A percentile compares a stretch with the other conserved stretches of the same genome.
These are phyloP conservation scores for Kurtzmaniella fragi DNA, from an alignment of 805 yeast genomes.

Conservation along the genomic window DNA sequence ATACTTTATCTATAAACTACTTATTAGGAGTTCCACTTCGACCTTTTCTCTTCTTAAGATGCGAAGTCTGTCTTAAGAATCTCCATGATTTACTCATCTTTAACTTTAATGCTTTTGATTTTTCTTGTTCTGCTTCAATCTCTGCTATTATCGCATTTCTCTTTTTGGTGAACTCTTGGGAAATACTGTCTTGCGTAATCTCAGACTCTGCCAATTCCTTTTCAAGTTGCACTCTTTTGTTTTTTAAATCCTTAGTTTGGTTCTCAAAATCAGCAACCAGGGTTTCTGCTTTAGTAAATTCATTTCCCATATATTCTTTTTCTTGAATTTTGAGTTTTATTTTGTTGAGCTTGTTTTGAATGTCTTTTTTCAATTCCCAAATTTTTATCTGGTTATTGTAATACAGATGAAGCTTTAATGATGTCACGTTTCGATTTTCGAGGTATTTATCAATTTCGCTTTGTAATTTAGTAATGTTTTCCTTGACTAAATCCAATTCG, in stretches of 20 bases:
- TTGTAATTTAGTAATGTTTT: conserved; percentile 21
- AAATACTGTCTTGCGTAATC: conserved; percentile 17
- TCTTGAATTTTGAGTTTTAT: conserved; percentile 51
- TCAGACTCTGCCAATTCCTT: conserved; percentile 15
- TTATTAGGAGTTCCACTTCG: conserved; percentile 31
- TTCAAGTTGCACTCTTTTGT: conserved; percentile 12
- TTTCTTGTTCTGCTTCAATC: conserved; percentile 18
- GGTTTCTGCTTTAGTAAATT: conserved; percentile 47
- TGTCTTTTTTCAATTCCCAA: conserved; percentile 42
- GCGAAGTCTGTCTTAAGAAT: conserved; percentile 35
- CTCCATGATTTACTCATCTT: conserved; percentile 29
- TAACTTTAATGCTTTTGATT: conserved; percentile 17
- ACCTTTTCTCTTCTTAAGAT: conserved; percentile 38
- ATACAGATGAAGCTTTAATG: conserved; percentile 14
- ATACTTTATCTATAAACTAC: conserved; percentile 5
- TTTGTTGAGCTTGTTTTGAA: conserved; percentile 39
- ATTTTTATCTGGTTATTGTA: conserved; percentile 36
- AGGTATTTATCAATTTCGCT: conserved; percentile 22
- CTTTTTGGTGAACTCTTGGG: conserved; percentile 14
- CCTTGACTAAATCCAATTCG: conserved; percentile 22
- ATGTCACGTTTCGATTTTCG: conserved; percentile 14
- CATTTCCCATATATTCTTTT: conserved; percentile 56
- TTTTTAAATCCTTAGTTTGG: conserved; percentile 19
- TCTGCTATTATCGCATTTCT: conserved; percentile 14
- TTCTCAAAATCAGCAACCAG: conserved; percentile 43